Evolutionary conservation across 2,329 filamentous ascomycete species (phyloP).

Genomic region (Phyllosticta citribraziliensis): DNA sequence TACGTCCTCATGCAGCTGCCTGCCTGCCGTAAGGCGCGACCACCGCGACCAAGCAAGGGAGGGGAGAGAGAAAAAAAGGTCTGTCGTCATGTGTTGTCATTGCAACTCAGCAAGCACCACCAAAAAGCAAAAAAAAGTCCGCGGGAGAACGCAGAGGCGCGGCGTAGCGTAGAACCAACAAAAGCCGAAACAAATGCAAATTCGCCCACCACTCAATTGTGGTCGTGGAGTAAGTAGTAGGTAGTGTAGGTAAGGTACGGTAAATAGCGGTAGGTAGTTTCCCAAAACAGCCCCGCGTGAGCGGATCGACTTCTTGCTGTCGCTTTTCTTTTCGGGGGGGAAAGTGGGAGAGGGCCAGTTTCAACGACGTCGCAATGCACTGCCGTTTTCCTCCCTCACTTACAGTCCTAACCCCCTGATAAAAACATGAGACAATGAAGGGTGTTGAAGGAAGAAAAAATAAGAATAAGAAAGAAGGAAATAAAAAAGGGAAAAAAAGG

Average conservation of each 20-base stretch:
- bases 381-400: neutral
- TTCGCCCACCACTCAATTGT: neutral
- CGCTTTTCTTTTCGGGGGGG: neutral
- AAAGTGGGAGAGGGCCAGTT: neutral
- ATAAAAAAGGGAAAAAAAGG: neutral
- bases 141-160: too few relatives aligned
- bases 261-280: neutral
- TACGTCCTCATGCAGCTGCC: too few relatives aligned
- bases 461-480: slow-evolving; percentile 8
- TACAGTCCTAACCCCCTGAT: too few relatives aligned
- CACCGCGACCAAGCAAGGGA: too few relatives aligned
- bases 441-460: neutral
- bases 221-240: too few relatives aligned
- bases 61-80: too few relatives aligned
- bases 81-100: too few relatives aligned
- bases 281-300: slow-evolving; percentile 26
- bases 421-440: neutral
- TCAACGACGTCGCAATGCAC: neutral
- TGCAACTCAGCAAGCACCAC: too few relatives aligned
- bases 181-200: neutral
- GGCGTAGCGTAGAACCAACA: neutral
- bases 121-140: too few relatives aligned
- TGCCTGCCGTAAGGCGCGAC: too few relatives aligned
- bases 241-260: too few relatives aligned
- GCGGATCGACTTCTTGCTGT: slow-evolving; percentile 20